Percentiles rank a stretch among this genome's conserved stretches.
These are phyloP conservation scores for Ustilago cynodontis DNA, from an alignment of 1,284 basidiomycete genomes.

Conservation along the genomic window DNA sequence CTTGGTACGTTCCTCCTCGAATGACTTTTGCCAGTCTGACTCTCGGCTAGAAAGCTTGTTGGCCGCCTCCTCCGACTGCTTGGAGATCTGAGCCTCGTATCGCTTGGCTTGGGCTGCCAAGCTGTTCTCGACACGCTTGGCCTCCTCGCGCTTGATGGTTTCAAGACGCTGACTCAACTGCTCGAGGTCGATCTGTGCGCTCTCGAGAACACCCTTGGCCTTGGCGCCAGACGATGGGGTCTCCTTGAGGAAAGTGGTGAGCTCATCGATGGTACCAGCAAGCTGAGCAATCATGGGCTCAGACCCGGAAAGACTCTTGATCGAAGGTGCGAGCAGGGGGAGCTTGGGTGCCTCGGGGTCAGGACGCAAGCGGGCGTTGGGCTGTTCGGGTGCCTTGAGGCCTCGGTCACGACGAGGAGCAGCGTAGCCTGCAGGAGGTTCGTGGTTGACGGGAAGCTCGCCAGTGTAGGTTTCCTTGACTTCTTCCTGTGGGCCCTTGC, in stretches of 20 bases:
- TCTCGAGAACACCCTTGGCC: slow-evolving; percentile 74
- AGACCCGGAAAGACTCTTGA: slow-evolving; percentile 82
- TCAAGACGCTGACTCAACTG: slow-evolving; percentile 83
- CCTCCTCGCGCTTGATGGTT: slow-evolving; percentile 84
- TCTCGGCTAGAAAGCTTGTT: slow-evolving; percentile 88
- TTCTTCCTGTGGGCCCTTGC: slow-evolving; percentile 63
- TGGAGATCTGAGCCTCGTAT: slow-evolving; percentile 84
- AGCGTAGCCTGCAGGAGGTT: slow-evolving; percentile 57
- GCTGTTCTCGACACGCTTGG: slow-evolving; percentile 79
- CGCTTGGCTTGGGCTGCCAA: slow-evolving; percentile 76
- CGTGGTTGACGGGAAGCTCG: slow-evolving; percentile 59
- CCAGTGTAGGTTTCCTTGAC: slow-evolving; percentile 51
- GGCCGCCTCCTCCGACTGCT: slow-evolving; percentile 84
- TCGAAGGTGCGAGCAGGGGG: slow-evolving; percentile 84
- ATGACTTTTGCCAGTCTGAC: slow-evolving; percentile 84
- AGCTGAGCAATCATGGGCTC: slow-evolving; percentile 90
- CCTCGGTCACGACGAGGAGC: slow-evolving; percentile 56
- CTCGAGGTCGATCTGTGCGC: slow-evolving; percentile 81
- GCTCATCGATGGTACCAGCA: slow-evolving; percentile 91
- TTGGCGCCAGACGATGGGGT: slow-evolving; percentile 73
- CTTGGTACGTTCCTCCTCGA: slow-evolving; percentile 82
- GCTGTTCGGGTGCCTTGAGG: slow-evolving; percentile 56
- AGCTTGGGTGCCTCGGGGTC: slow-evolving; percentile 64
- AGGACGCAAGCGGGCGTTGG: slow-evolving; percentile 54
- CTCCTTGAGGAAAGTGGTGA: slow-evolving; percentile 81